Base-by-base conservation (phyloP, 2,329 filamentous ascomycete species). In the Capronia epimyces region DNA sequence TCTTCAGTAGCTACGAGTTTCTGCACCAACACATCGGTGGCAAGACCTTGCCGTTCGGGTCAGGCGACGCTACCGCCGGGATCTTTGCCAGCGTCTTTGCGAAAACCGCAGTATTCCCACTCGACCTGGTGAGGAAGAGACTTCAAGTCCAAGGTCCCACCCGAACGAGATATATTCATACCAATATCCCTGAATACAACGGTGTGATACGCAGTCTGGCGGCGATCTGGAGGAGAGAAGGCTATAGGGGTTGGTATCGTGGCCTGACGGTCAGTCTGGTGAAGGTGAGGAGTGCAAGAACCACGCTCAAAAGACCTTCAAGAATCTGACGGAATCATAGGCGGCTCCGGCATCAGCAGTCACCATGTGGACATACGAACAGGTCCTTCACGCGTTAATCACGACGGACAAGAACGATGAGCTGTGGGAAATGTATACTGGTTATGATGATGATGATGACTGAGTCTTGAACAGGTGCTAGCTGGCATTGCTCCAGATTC, bases 141-240 rank as follows among this genome's bases (percentile, higher is more conserved):
- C 78, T 98, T 60, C 93, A 98, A 70, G 89, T 98, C 2, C 93
- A 98, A 68, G 93, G 93, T 0, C 93, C 93, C 1, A 95, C 86
- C 53, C 76, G 90, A 55, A 71, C 71, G 31, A 76, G 76, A 57
- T 98, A 96, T 66, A 82, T 91, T 13, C 86, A 94, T 68, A 80
- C 81, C 62, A 89, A 95, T 63, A 95, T 97, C 8, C 93, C 93
- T 1, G 82, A 86, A 60, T 97, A 96, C 64, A 75, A 72, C 3
- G 76, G 75, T 12, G 81, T 94, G 0, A 61, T 81, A 3, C 74
- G 73, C 39, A 87, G 88, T 0, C 74, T 95, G 55, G 66, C 67
- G 49, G 71, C 75, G 55, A 95, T 97, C 52, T 62, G 90, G 51
- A 74, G 69, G 47, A 77, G 74, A 7, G 90, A 97, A 67, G 90